These are phyloP conservation scores for Euphrasia confusa DNA, from an alignment of 257 asterid genomes.

Conservation along the genomic window DNA sequence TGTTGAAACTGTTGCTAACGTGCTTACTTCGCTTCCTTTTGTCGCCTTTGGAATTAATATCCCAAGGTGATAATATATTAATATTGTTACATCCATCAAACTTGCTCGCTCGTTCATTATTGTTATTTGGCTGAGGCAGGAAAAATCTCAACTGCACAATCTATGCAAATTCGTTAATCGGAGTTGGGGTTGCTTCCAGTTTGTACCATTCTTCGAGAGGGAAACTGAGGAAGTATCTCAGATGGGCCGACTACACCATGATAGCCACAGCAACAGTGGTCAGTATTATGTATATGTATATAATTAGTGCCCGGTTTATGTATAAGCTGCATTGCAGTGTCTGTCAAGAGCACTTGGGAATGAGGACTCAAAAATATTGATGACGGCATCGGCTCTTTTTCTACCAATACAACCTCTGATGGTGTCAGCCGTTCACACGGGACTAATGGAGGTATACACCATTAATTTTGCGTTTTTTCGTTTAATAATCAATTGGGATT, in stretches of 20 bases:
- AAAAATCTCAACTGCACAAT: slow-evolving; percentile 66
- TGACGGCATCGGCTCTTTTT: slow-evolving; percentile 78
- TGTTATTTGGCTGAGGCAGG: slow-evolving; percentile 37
- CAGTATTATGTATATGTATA: no score
- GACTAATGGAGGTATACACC: slow-evolving; percentile 77
- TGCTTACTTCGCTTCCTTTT: slow-evolving; percentile 87
- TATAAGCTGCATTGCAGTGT: slow-evolving; percentile 74
- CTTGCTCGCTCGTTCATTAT: not conserved
- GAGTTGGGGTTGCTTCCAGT: slow-evolving; percentile 89
- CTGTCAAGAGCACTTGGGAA: slow-evolving; percentile 76
- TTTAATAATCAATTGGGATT: no score
- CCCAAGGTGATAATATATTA: slow-evolving; percentile 47
- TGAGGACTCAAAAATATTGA: slow-evolving; percentile 76
- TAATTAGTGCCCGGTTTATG: no score
- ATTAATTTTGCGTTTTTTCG: not conserved
- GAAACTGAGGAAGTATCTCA: slow-evolving; percentile 62
- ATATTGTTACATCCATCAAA: no score
- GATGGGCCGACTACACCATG: slow-evolving; percentile 99
- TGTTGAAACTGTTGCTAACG: slow-evolving; percentile 69
- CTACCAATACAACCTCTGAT: slow-evolving; percentile 85
- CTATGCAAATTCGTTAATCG: slow-evolving; percentile 81
- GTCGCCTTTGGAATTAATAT: slow-evolving; percentile 74
- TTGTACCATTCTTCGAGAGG: slow-evolving; percentile 83
- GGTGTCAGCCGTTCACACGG: slow-evolving; percentile 96
- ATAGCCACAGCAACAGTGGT: slow-evolving; percentile 95